A percentile compares a stretch with the other conserved stretches of the same genome.
phyloP scores from a whole-genome alignment of 306 rosid genomes.

The Begonia loranthoides region DNA sequence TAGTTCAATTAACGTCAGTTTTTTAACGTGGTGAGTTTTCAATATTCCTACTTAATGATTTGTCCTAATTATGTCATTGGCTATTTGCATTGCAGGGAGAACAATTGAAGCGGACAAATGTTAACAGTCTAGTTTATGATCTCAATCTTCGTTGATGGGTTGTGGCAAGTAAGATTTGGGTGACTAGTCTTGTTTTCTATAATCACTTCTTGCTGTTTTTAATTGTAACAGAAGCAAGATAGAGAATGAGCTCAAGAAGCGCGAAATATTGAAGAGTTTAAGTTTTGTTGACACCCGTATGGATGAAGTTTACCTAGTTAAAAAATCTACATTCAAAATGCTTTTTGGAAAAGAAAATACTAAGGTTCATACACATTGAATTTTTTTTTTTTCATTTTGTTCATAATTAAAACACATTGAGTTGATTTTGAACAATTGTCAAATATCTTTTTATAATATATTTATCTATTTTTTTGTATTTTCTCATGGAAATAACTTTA shows the following conservation, averaged over 20 bases:
- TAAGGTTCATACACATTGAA: conserved; percentile 31
- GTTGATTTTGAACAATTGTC: not conserved
- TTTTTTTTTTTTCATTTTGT: too few relatives aligned
- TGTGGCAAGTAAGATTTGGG: conserved; percentile 17
- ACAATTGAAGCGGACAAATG: conserved; percentile 29
- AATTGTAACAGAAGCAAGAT: conserved; percentile 20
- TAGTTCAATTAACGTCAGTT: too few relatives aligned
- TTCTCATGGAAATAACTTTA: conserved; percentile 40
- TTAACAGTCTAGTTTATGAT: conserved; percentile 21
- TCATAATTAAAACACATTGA: too few relatives aligned
- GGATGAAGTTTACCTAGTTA: conserved; percentile 39
- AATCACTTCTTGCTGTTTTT: conserved; percentile 8
- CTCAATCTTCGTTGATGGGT: conserved; percentile 20
- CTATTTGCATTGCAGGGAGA: conserved; percentile 31
- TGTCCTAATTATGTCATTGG: too few relatives aligned
- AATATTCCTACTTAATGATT: too few relatives aligned
- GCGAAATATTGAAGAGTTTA: conserved; percentile 29
- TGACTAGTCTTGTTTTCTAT: conserved; percentile 3
- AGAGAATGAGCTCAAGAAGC: conserved; percentile 31
- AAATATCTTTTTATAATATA: conserved; percentile 1
- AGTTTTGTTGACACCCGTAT: too few relatives aligned
- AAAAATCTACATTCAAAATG: conserved; percentile 31
- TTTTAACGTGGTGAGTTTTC: too few relatives aligned
- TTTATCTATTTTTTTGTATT: not conserved
- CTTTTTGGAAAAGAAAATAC: conserved; percentile 55